Base-by-base conservation (phyloP, 2,329 filamentous ascomycete genomes). In the Leptosphaerulina australis region DNA sequence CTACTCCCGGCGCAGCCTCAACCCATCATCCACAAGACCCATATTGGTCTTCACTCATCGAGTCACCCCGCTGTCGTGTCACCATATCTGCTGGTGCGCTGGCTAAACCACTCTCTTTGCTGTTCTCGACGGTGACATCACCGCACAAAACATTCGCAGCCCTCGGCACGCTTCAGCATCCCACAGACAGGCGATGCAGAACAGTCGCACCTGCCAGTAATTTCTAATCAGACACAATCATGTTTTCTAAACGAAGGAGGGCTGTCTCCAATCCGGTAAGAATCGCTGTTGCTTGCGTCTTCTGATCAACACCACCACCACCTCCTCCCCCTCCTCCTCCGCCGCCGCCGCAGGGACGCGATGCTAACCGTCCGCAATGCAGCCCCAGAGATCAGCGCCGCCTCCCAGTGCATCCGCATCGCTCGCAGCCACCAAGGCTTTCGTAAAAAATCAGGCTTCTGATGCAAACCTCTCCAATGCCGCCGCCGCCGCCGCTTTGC, bases 401-500 rank as follows among this genome's bases (percentile, higher is more conserved):
- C 86, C 86, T 48, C 84, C 85, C 40, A 86, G 85, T 67, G 81
- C 88, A 47, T 87, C 86, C 66, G 91, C 90, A 50, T 84, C 91
- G 45, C 86, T 88, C 36, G 91, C 91, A 48, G 91, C 92, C 53
- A 85, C 85, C 53, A 88, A 89, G 71, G 92, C 91, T 50, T 95
- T 93, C 74, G 81, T 88, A 67, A 85, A 83, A 62, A 85, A 81
- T 66, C 81, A 83, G 71, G 74, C 82, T 62, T 82, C 86, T 62
- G 83, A 82, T 72, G 79, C 77, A 52, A 85, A 84, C 50, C 80
- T 96, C 33, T 95, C 92, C 30, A 87, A 88, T 26, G 90, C 92
- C 5, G 93, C 93, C 10, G 92, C 93, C 5, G 91, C 91, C 12
- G 86, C 91, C 21, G 92, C 92, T 36, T 81, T 97, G 50, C 86